Conservation (phyloP, 495 filamentous ascomycete species). For the Penicillium longicatenatum region DNA sequence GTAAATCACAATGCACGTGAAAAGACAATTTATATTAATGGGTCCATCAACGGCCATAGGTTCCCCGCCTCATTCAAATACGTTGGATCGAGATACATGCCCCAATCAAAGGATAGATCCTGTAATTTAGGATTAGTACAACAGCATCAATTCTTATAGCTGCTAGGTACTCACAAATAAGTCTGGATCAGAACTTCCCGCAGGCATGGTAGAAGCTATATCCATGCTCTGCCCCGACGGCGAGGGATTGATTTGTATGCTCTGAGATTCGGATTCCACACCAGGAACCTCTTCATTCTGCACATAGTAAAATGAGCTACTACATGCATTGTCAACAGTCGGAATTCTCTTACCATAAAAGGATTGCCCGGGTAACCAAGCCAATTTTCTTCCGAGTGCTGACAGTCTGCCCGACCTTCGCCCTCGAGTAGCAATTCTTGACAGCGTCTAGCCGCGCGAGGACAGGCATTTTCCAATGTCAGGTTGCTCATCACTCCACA, state of each 20-base stretch:
- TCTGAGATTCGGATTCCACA: background rate
- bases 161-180: constrained; percentile 1
- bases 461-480: background rate
- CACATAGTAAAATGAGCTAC: background rate
- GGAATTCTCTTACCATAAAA: background rate
- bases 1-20: background rate
- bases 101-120: constrained; percentile 5
- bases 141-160: background rate
- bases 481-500: background rate
- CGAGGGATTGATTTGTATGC: background rate
- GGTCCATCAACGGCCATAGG: constrained; percentile 4
- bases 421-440: constrained; percentile 1
- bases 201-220: background rate
- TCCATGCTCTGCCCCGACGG: background rate
- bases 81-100: constrained; percentile 2
- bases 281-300: background rate
- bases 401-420: background rate
- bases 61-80: constrained; percentile 1
- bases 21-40: background rate
- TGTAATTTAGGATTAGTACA: background rate
- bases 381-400: constrained; percentile 5
- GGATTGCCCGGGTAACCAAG: constrained; percentile 2
- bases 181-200: background rate
- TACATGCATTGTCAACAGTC: background rate
- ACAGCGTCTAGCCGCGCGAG: background rate